Evolutionary conservation across 2,329 filamentous ascomycete species (phyloP).

Genomic region (Myrmaecium sp.): DNA sequence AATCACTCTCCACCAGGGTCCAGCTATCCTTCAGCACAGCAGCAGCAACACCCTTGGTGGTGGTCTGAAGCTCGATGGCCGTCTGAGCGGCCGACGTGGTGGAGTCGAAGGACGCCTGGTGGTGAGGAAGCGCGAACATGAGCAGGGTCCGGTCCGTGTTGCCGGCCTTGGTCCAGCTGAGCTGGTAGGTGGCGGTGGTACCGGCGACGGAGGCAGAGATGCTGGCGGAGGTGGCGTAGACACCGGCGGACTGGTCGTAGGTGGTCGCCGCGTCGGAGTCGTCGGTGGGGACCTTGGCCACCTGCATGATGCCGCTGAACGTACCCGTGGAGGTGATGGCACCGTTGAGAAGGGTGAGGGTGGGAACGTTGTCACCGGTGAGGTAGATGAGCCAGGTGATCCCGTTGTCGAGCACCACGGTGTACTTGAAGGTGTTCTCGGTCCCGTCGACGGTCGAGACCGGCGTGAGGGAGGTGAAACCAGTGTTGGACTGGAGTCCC

Average conservation of each 20-base stretch:
- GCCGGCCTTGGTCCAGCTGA: conserved; percentile 57
- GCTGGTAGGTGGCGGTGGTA: conserved; percentile 49
- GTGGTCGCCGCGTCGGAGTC: conserved; percentile 39
- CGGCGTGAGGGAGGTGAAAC: conserved; percentile 46
- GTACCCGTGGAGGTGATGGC: conserved; percentile 24
- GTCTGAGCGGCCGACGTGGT: conserved; percentile 33
- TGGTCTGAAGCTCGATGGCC: conserved; percentile 52
- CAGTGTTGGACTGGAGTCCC: conserved; percentile 55
- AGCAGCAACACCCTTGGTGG: conserved; percentile 71
- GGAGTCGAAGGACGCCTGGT: conserved; percentile 56
- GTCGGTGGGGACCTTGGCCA: conserved; percentile 56
- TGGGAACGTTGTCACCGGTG: conserved; percentile 42
- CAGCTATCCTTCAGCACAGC: conserved; percentile 34
- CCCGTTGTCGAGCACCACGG: conserved; percentile 53
- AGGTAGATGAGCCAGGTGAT: conserved; percentile 66
- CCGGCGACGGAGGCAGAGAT: conserved; percentile 27
- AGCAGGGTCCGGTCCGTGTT: conserved; percentile 40
- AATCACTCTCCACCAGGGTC: conserved; percentile 56
- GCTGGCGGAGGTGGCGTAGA: conserved; percentile 49
- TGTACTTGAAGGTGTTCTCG: conserved; percentile 66
- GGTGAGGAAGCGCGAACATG: conserved; percentile 87
- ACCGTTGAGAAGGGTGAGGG: conserved; percentile 49
- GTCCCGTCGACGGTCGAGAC: conserved; percentile 9
- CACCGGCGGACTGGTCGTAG: conserved; percentile 62
- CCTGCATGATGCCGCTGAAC: conserved; percentile 66